These are phyloP conservation scores for Cadophora gregata DNA, from an alignment of 2,329 filamentous ascomycete species.

Conservation along the genomic window DNA sequence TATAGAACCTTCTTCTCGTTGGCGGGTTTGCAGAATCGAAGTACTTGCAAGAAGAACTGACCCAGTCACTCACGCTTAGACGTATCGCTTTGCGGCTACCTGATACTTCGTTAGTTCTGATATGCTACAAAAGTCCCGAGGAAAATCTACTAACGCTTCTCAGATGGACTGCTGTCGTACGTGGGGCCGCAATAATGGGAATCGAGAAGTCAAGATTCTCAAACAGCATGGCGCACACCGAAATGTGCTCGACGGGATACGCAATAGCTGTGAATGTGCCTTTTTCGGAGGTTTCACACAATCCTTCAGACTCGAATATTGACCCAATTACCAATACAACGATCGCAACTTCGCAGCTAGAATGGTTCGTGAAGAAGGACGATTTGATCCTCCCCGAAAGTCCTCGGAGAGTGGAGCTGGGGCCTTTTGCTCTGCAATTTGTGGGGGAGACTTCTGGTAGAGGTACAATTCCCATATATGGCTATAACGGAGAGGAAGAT, in stretches of 20 bases:
- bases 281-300: conserved; percentile 16
- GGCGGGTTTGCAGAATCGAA: conserved; percentile 35
- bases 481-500: conserved; percentile 20
- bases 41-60: conserved; percentile 28
- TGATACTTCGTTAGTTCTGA: conserved; percentile 25
- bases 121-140: no score
- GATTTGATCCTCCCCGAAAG: conserved; percentile 27
- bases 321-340: conserved; percentile 9
- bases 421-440: conserved; percentile 9
- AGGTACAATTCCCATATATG: conserved; percentile 23
- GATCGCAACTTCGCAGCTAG: conserved; percentile 22
- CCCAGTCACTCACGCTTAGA: conserved; percentile 12
- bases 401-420: background rate
- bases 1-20: conserved; percentile 25
- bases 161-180: conserved; percentile 24
- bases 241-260: no score
- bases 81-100: conserved; percentile 18
- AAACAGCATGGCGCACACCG: no score
- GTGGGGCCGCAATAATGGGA: conserved; percentile 32
- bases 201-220: conserved; percentile 33
- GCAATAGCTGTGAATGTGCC: no score
- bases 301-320: background rate
- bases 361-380: conserved; percentile 27
- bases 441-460: background rate
- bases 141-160: no score